Evolutionary conservation across 2,329 filamentous ascomycete genomes (phyloP), one percentile per base, ranked within the genome.

Genomic region (Cladosporium colombiae): DNA sequence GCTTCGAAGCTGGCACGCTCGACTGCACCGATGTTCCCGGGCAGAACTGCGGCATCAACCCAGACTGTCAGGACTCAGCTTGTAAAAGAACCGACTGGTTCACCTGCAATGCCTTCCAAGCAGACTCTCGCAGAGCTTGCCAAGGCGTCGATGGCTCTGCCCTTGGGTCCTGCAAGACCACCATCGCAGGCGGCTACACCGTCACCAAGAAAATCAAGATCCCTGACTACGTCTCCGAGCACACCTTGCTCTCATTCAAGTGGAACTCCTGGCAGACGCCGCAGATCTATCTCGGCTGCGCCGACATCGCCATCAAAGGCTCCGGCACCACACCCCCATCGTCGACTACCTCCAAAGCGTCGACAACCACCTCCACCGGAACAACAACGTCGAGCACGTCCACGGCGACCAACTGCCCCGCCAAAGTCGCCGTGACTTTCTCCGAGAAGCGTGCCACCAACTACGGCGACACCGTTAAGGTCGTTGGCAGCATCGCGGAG

Each of bases 131-230:
- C 8, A 55, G 52, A 55, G 52, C 27, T 21, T 55, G 52, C 27
- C 52, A 55, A 33, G 52, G 52, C 3, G 52, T 55, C 3, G 52
- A 55, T 6, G 52, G 52, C 2, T 18, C 52, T 1, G 52, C 18
- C 18, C 27, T 55, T 2, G 52, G 52, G 10, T 55, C 52, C n/a
- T 55, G 52, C 27, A 55, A 55, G 29, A 55, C 52, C 52, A 55
- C 52, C 18, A 55, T 55, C 52, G 52, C 52, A 29, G 52, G 52
- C 8, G 52, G 52, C 14, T 55, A 55, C 27, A 55, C 52, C 13
- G 52, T 55, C 14, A 55, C 27, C 52, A 55, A 55, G 52, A 55
- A 55, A 18, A 55, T 55, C 52, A 55, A 55, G 18, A 55, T 55
- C 18, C 52, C 52, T 8, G 52, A 55, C 52, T 55, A 55, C 27